Conservation (phyloP, 1,284 basidiomycete species). For the Ganoderma lingzhi region DNA sequence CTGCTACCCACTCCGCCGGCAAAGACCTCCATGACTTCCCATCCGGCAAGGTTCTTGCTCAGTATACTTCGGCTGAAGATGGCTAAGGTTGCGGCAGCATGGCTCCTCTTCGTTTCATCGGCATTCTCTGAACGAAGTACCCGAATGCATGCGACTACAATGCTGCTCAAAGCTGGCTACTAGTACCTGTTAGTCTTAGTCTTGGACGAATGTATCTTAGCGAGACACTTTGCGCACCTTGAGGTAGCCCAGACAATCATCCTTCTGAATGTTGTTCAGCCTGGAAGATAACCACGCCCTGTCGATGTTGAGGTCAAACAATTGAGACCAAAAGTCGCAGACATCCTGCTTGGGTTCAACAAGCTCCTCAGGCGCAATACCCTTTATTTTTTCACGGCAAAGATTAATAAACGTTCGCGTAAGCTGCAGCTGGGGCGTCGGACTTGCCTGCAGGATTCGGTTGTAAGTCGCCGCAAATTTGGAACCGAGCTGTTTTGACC, state of each 20-base stretch:
- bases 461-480: conserved; percentile 52
- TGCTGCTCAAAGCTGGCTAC: conserved; percentile 60
- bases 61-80: conserved; percentile 56
- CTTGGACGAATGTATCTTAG: conserved; percentile 1
- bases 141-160: conserved; percentile 56
- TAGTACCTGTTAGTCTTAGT: conserved; percentile 33
- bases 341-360: conserved; percentile 37
- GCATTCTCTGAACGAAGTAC: conserved; percentile 45
- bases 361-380: conserved; percentile 48
- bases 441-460: conserved; percentile 49
- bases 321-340: conserved; percentile 53
- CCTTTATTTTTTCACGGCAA: conserved; percentile 36
- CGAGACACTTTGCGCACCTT: conserved; percentile 39
- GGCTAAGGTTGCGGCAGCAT: conserved; percentile 59
- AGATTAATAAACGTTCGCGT: neutral
- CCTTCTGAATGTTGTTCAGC: conserved; percentile 42
- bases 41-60: conserved; percentile 64
- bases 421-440: neutral
- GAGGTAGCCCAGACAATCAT: conserved; percentile 40
- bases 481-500: conserved; percentile 40
- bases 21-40: conserved; percentile 75
- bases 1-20: conserved; percentile 65
- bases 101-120: conserved; percentile 48
- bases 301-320: conserved; percentile 60
- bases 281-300: conserved; percentile 48